Percentiles rank a stretch among this genome's conserved stretches.
Conservation (phyloP, 2,329 filamentous ascomycete species). For the Penicillium psychrosexuale region DNA sequence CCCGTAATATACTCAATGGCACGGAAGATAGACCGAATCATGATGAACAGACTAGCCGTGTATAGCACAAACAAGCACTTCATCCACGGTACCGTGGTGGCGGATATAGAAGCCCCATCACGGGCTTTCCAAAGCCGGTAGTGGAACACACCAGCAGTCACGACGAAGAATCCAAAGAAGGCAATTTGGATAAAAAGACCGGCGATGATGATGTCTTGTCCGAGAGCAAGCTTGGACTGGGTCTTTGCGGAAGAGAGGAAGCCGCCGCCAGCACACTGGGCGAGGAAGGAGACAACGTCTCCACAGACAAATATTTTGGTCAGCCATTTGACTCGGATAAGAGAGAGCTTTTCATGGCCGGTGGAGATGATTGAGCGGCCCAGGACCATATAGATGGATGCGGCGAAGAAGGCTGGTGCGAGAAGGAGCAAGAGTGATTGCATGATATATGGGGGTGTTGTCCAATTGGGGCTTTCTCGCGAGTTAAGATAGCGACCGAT, state of each 20-base stretch:
- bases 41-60: slow-evolving; percentile 21
- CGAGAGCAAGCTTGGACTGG: not conserved
- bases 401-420: slow-evolving; percentile 49
- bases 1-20: slow-evolving; percentile 28
- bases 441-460: slow-evolving; percentile 34
- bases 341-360: slow-evolving; percentile 40
- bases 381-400: slow-evolving; percentile 50
- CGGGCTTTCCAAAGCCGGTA: slow-evolving; percentile 1
- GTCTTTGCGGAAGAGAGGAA: not conserved
- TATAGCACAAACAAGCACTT: slow-evolving; percentile 10
- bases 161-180: slow-evolving; percentile 9
- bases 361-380: slow-evolving; percentile 44
- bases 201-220: slow-evolving; percentile 5
- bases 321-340: slow-evolving; percentile 43
- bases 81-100: not conserved
- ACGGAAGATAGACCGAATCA: slow-evolving; percentile 30
- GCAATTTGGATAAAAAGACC: slow-evolving; percentile 12
- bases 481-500: not conserved
- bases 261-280: slow-evolving; percentile 35
- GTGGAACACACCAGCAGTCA: slow-evolving; percentile 1
- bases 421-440: slow-evolving; percentile 47
- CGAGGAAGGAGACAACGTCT: slow-evolving; percentile 48
- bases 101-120: not conserved
- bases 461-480: not conserved
- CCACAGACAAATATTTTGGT: slow-evolving; percentile 50